Evolutionary conservation across 257 asterid genomes (phyloP), one percentile per base, ranked within the genome.

Genomic region (Eucommia ulmoides): DNA sequence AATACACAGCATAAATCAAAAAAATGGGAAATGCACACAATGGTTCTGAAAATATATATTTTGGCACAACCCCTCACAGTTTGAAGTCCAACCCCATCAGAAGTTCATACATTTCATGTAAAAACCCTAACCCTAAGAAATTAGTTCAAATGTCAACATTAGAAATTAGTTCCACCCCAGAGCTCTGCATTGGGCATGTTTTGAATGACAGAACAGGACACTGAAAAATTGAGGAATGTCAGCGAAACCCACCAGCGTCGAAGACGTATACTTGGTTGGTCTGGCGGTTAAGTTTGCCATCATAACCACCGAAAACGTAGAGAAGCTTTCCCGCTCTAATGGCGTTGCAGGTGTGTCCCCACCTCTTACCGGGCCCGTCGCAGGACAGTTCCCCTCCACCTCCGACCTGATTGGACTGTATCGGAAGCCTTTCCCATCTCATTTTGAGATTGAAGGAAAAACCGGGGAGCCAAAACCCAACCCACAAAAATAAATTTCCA

Each of bases 301-400:
- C n/a, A 75, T 83, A 91, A 24, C 99, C 99, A 18, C 97, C 99
- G 63, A 91, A 79, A n/a, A 86, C 79, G 59, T 86, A 91, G 56
- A 91, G 82, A 74, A 87, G 83, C 68, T 68, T 81, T 47, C 99
- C 99, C 18, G 83, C 95, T 54, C 60, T 66, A 60, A 91, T 69
- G 78, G 95, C 83, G 74, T 74, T 91, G 78, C 94, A 91, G 70
- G 97, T 83, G 79, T 91, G 99, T 44, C 99, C 97, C 99, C 99
- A 91, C 68, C 94, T 75, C 74, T 79, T 79, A 33, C 97, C 97
- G 8, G 97, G 95, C 51, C 95, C 95, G 59, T 12, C 6, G 38
- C 8, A 29, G 38, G 38, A 29, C 38, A 12, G 6, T n/a, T n/a
- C n/a, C n/a, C n/a, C n/a, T n/a, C 69, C 71, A 48, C 66, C 41